A percentile compares a stretch with the other conserved stretches of the same genome.
Conservation (phyloP, 352 stramenopile species). For the Aphanomyces invadans region DNA sequence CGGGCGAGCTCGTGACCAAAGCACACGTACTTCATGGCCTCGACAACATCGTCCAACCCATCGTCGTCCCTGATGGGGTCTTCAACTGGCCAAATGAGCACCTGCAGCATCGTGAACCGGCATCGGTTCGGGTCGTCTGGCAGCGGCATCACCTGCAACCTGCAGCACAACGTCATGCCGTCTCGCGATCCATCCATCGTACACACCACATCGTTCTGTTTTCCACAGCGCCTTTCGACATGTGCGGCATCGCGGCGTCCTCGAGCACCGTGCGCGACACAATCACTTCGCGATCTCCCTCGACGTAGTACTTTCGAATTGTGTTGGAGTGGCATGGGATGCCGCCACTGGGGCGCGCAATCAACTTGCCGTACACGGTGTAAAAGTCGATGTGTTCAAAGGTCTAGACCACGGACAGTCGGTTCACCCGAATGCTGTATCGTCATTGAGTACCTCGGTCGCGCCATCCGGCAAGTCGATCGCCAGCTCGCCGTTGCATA, state of each 20-base stretch:
- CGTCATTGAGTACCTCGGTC: constrained; percentile 3
- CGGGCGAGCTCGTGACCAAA: background rate
- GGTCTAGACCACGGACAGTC: too few species aligned
- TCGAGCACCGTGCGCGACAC: constrained; percentile 1
- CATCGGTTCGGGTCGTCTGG: background rate
- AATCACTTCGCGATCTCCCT: background rate
- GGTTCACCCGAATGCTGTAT: too few species aligned
- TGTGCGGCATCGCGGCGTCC: constrained; percentile 3
- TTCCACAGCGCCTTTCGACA: background rate
- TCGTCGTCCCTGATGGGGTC: background rate
- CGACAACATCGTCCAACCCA: background rate
- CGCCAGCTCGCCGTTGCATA: constrained; percentile 1
- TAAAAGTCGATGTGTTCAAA: constrained; percentile 5
- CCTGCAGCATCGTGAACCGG: constrained; percentile 3
- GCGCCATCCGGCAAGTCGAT: background rate
- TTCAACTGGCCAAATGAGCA: background rate
- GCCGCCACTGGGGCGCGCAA: background rate
- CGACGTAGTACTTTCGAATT: constrained; percentile 7
- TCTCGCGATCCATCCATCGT: background rate
- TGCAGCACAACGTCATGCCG: background rate
- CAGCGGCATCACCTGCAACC: background rate
- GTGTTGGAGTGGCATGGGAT: background rate
- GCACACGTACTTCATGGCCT: background rate
- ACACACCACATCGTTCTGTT: background rate
- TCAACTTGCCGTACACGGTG: background rate